phyloP scores from a whole-genome alignment of 805 yeast species.

The Teunomyces gatunensis region DNA sequence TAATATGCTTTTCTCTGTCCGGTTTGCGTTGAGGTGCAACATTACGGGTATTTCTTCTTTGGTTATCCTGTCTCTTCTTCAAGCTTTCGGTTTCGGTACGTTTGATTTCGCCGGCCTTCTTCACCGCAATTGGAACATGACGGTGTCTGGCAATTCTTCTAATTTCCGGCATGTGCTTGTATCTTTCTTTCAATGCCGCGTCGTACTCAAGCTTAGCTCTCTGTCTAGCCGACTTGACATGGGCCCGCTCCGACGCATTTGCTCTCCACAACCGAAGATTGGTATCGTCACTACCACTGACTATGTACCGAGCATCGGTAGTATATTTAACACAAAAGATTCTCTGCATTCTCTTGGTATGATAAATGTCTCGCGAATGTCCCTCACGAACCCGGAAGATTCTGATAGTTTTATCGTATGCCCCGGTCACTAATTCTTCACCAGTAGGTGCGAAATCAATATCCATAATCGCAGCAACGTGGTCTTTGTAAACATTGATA shows the following conservation, averaged over 20 bases:
- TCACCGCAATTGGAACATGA: slow-evolving; percentile 83
- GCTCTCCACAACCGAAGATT: slow-evolving; percentile 93
- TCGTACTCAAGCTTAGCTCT: slow-evolving; percentile 86
- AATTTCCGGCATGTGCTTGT: slow-evolving; percentile 95
- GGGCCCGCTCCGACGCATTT: slow-evolving; percentile 78
- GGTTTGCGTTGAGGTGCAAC: slow-evolving; percentile 56
- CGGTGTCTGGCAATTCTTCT: slow-evolving; percentile 87
- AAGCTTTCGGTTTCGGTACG: slow-evolving; percentile 66
- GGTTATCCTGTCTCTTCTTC: slow-evolving; percentile 80
- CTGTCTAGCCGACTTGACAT: slow-evolving; percentile 75
- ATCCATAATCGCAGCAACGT: slow-evolving; percentile 92
- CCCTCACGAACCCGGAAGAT: slow-evolving; percentile 76
- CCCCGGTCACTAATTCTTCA: slow-evolving; percentile 90
- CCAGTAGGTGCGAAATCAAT: slow-evolving; percentile 97
- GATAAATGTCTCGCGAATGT: slow-evolving; percentile 92
- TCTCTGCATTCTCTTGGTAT: slow-evolving; percentile 97
- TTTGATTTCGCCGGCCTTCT: slow-evolving; percentile 88
- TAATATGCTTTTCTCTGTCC: slow-evolving; percentile 85
- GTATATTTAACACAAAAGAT: slow-evolving; percentile 81
- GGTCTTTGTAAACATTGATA: slow-evolving; percentile 86
- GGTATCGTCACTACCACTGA: slow-evolving; percentile 95
- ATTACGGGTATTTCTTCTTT: slow-evolving; percentile 71
- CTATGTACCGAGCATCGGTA: slow-evolving; percentile 83
- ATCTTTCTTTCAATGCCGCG: slow-evolving; percentile 86
- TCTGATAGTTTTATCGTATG: slow-evolving; percentile 90